A percentile compares a stretch with the other conserved stretches of the same genome.
phyloP scores from a whole-genome alignment of 257 asterid species.

The Nicotiana undulata region DNA sequence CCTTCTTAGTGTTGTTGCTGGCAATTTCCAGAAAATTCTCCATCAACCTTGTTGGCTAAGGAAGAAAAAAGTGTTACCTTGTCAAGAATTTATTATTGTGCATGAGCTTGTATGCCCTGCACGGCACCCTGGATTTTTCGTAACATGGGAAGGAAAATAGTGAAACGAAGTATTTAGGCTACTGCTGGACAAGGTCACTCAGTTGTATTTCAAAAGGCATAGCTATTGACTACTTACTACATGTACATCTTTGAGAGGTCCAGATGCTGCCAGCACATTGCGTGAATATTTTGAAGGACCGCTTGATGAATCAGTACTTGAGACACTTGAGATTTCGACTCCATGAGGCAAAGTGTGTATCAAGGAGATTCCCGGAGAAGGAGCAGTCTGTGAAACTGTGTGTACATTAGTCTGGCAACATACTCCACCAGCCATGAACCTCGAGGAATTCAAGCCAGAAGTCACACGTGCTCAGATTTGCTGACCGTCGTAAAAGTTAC shows the following conservation, averaged over 20 bases:
- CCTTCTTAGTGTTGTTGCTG: constrained; percentile 30
- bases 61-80: neutral
- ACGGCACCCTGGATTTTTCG: neutral
- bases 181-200: neutral
- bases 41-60: constrained; percentile 32
- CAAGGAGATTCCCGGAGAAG: constrained; percentile 34
- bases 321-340: constrained; percentile 16
- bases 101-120: neutral
- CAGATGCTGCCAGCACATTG: constrained; percentile 5
- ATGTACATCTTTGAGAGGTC: constrained; percentile 33
- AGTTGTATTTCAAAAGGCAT: neutral
- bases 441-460: neutral
- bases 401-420: constrained; percentile 20
- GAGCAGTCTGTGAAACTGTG: constrained; percentile 26
- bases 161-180: neutral
- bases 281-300: constrained; percentile 12
- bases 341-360: constrained; percentile 28
- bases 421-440: constrained; percentile 22
- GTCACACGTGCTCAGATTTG: neutral
- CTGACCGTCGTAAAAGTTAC: neutral
- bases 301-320: constrained; percentile 14
- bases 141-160: neutral
- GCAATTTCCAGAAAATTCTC: constrained; percentile 43
- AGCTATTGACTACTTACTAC: constrained; percentile 21
- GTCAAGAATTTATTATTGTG: neutral